These are phyloP conservation scores for Hanseniaspora hatyaiensis DNA, from an alignment of 805 yeast species.

Conservation along the genomic window DNA sequence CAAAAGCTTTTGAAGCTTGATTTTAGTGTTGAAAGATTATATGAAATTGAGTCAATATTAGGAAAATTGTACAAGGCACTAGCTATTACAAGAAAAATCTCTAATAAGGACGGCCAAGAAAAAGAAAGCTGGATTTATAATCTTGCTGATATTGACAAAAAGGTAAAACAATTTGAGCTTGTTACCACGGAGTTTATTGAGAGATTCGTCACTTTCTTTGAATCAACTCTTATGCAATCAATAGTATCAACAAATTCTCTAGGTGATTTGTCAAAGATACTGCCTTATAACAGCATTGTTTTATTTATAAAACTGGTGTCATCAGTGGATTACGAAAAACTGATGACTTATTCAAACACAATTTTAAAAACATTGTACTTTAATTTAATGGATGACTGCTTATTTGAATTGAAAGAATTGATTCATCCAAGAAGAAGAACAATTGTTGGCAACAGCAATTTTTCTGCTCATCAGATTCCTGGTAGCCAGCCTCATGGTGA, in stretches of 20 bases:
- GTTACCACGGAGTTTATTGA: slow-evolving; percentile 42
- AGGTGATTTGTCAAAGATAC: slow-evolving; percentile 31
- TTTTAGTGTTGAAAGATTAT: slow-evolving; percentile 37
- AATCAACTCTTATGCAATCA: slow-evolving; percentile 32
- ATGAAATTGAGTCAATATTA: slow-evolving; percentile 46
- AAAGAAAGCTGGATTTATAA: slow-evolving; percentile 25
- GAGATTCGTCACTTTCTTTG: slow-evolving; percentile 36
- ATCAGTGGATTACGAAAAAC: slow-evolving; percentile 34
- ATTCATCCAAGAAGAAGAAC: slow-evolving; percentile 10
- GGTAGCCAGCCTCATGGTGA: not conserved
- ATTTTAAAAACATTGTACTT: slow-evolving; percentile 27
- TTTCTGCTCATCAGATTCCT: not conserved
- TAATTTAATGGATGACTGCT: slow-evolving; percentile 23
- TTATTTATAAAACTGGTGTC: slow-evolving; percentile 52
- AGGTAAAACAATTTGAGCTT: slow-evolving; percentile 46
- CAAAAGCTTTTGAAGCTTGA: slow-evolving; percentile 36
- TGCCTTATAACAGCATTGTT: slow-evolving; percentile 39
- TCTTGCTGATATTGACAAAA: slow-evolving; percentile 57
- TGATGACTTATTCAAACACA: slow-evolving; percentile 30
- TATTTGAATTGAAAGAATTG: slow-evolving; percentile 19
- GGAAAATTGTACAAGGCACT: slow-evolving; percentile 52
- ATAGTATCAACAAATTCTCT: slow-evolving; percentile 27
- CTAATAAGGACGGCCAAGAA: slow-evolving; percentile 26
- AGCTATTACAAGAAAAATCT: slow-evolving; percentile 34
- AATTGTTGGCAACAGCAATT: not conserved